Conservation (phyloP, 177 flowering plant genomes). For the Vitis hybrid region DNA sequence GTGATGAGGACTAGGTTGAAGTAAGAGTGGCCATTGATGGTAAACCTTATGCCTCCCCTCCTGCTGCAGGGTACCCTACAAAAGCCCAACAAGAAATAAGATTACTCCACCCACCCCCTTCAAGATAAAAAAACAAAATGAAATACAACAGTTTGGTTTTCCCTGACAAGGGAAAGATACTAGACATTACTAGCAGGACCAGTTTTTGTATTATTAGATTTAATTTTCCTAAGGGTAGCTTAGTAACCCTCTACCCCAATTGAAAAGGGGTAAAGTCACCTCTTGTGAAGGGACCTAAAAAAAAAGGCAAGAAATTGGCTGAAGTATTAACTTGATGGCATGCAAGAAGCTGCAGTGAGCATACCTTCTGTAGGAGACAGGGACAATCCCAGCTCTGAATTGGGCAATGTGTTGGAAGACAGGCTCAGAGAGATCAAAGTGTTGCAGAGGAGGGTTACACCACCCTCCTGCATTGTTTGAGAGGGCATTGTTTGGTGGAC, state of each 20-base stretch:
- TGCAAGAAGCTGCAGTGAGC: not conserved
- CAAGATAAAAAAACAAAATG: not conserved
- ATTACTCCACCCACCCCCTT: too few species aligned
- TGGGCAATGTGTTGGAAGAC: slow-evolving; percentile 60
- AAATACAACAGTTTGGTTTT: not conserved
- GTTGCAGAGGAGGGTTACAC: slow-evolving; percentile 68
- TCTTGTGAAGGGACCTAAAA: too few species aligned
- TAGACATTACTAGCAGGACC: too few species aligned
- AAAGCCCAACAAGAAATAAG: not conserved
- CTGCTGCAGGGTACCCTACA: slow-evolving; percentile 50
- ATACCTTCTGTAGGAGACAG: slow-evolving; percentile 61
- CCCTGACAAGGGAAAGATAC: too few species aligned
- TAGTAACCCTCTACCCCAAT: too few species aligned
- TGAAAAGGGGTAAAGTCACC: too few species aligned
- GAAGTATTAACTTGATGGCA: too few species aligned
- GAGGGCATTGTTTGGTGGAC: slow-evolving; percentile 61
- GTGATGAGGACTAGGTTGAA: slow-evolving; percentile 58
- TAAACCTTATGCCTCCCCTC: slow-evolving; percentile 61
- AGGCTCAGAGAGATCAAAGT: slow-evolving; percentile 65
- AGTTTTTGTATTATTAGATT: too few species aligned
- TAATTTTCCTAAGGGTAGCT: too few species aligned
- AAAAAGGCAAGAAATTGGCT: too few species aligned
- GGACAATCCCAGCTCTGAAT: slow-evolving; percentile 61
- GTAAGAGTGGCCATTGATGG: slow-evolving; percentile 67
- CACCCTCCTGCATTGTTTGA: slow-evolving; percentile 67